Percentiles rank a stretch among this genome's conserved stretches.
These are phyloP conservation scores for Serendipita vermifera DNA, from an alignment of 768 basidiomycete species.

Conservation along the genomic window DNA sequence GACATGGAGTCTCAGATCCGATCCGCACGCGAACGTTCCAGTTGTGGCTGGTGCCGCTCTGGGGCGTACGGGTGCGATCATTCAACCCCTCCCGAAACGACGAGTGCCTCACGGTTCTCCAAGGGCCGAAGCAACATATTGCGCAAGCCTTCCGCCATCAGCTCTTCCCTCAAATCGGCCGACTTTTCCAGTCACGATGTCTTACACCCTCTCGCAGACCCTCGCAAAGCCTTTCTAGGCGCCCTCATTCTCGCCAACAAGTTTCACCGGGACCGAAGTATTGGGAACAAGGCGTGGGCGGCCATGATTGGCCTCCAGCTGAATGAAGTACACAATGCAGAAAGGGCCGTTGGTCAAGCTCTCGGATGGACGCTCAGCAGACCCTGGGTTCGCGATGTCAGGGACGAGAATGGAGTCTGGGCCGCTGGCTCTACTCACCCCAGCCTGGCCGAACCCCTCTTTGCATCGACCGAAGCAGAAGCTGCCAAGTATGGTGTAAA, in stretches of 20 bases:
- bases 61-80: not conserved
- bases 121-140: too few relatives aligned
- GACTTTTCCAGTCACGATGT: not conserved
- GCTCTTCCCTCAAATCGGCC: not conserved
- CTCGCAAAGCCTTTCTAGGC: constrained; percentile 78
- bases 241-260: constrained; percentile 83
- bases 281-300: constrained; percentile 89
- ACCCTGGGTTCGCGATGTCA: not conserved
- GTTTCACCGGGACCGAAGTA: constrained; percentile 86
- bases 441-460: not conserved
- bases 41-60: constrained; percentile 5
- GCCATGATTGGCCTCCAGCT: constrained; percentile 82
- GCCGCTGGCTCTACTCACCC: not conserved
- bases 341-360: constrained; percentile 74
- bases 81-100: not conserved
- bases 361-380: constrained; percentile 45
- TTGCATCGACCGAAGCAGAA: not conserved
- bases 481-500: not conserved
- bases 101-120: not conserved
- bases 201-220: constrained; percentile 58
- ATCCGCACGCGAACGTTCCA: not conserved
- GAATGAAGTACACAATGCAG: constrained; percentile 76
- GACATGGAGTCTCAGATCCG: constrained; percentile 4
- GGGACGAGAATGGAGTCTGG: not conserved
- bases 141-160: not conserved